Conservation (phyloP, 2,329 filamentous ascomycete genomes). For the Alternaria arborescens region DNA sequence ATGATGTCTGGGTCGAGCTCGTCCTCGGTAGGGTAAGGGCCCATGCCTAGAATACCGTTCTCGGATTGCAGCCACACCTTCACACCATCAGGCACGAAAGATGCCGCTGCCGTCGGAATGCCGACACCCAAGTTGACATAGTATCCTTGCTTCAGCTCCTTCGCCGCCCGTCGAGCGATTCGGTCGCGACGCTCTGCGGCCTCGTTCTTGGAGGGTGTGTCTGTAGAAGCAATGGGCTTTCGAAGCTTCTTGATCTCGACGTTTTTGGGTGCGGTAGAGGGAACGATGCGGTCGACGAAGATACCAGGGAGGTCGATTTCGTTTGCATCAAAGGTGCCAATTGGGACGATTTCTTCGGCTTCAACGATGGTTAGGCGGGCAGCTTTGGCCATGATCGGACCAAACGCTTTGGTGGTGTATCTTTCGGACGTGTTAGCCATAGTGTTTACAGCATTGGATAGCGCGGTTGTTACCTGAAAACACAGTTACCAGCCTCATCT, state of each 20-base stretch:
- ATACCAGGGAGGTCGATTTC: constrained; percentile 88
- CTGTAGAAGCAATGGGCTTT: constrained; percentile 28
- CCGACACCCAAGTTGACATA: constrained; percentile 92
- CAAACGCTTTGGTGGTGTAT: constrained; percentile 51
- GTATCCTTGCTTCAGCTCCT: constrained; percentile 95
- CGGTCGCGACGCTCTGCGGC: constrained; percentile 66
- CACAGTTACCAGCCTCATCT: constrained; percentile 78
- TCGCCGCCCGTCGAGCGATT: constrained; percentile 83
- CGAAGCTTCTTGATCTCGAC: constrained; percentile 67
- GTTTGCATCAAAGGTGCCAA: constrained; percentile 83
- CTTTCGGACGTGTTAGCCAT: constrained; percentile 22
- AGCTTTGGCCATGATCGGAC: constrained; percentile 78
- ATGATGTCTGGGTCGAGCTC: constrained; percentile 85
- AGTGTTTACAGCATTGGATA: not conserved
- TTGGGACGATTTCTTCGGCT: constrained; percentile 92
- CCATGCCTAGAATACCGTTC: constrained; percentile 58
- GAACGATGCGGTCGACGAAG: constrained; percentile 88
- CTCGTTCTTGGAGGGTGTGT: constrained; percentile 22
- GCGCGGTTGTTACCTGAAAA: constrained; percentile 62
- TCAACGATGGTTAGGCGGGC: constrained; percentile 91
- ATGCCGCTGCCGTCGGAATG: constrained; percentile 89
- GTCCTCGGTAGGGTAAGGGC: constrained; percentile 63
- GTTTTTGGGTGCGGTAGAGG: constrained; percentile 77
- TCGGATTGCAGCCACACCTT: constrained; percentile 71
- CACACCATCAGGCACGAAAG: constrained; percentile 66